These are phyloP conservation scores for Zizania palustris DNA, from an alignment of 202 grass and related monocot genomes.

Conservation along the genomic window DNA sequence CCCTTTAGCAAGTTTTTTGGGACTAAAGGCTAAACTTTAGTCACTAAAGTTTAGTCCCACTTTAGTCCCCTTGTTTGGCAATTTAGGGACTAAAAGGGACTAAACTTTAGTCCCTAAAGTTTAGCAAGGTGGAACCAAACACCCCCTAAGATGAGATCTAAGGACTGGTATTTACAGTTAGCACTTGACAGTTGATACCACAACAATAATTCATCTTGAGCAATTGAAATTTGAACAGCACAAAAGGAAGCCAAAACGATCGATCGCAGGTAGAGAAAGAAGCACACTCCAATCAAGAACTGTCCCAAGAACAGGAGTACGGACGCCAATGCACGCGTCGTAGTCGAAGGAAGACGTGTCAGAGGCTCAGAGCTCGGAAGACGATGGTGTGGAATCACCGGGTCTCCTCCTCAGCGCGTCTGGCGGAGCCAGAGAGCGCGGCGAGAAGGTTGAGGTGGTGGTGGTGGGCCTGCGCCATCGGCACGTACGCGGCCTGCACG, in stretches of 20 bases:
- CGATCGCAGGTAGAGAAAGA: slow-evolving; percentile 7
- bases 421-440: slow-evolving; percentile 52
- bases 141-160: slow-evolving; percentile 34
- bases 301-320: neutral
- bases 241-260: slow-evolving; percentile 10
- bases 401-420: slow-evolving; percentile 53
- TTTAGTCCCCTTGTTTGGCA: too few relatives aligned
- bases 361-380: neutral
- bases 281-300: slow-evolving; percentile 16
- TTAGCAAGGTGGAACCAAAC: too few relatives aligned
- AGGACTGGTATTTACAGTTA: slow-evolving; percentile 41
- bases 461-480: slow-evolving; percentile 64
- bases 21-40: too few relatives aligned
- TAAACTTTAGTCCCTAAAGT: too few relatives aligned
- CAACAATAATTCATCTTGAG: slow-evolving; percentile 26
- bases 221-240: neutral
- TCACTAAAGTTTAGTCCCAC: too few relatives aligned
- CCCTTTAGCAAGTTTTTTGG: too few relatives aligned
- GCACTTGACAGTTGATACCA: neutral
- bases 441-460: slow-evolving; percentile 64
- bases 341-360: neutral
- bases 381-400: slow-evolving; percentile 36
- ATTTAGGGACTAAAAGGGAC: too few relatives aligned
- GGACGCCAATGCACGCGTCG: slow-evolving; percentile 18
- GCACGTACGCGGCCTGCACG: slow-evolving; percentile 54